Percentiles rank a stretch among this genome's conserved stretches.
These are phyloP conservation scores for Sphagnum magellanicum DNA, from an alignment of 228 moss, liverwort and hornwort genomes.

Conservation along the genomic window DNA sequence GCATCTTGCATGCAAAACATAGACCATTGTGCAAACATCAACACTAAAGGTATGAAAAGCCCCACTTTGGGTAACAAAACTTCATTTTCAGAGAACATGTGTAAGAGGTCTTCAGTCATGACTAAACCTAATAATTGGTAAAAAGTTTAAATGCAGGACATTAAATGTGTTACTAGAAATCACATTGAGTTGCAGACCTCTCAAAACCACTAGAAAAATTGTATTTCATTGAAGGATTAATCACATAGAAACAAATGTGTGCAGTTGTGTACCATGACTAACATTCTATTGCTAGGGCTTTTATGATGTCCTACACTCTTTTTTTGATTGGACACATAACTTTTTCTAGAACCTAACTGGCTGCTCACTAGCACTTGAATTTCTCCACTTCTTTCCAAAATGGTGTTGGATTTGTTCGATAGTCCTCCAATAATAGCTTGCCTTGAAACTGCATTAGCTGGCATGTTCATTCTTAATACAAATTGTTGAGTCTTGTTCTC, in stretches of 20 bases:
- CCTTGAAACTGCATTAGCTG: slow-evolving; percentile 42
- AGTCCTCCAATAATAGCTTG: slow-evolving; percentile 28
- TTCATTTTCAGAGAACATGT: too few relatives aligned
- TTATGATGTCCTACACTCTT: slow-evolving; percentile 18
- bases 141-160: too few relatives aligned
- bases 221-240: too few relatives aligned
- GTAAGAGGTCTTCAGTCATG: too few relatives aligned
- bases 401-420: slow-evolving; percentile 31
- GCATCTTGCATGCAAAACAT: slow-evolving; percentile 18
- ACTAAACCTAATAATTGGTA: too few relatives aligned
- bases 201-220: too few relatives aligned
- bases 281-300: slow-evolving; percentile 20
- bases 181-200: too few relatives aligned
- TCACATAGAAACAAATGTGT: too few relatives aligned
- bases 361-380: not conserved
- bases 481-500: slow-evolving; percentile 25
- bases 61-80: too few relatives aligned
- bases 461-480: slow-evolving; percentile 59
- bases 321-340: slow-evolving; percentile 9
- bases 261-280: slow-evolving; percentile 7
- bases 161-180: too few relatives aligned
- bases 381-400: slow-evolving; percentile 11
- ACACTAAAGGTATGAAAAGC: too few relatives aligned
- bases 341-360: slow-evolving; percentile 18
- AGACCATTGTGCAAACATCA: too few relatives aligned